Evolutionary conservation across 75 land plant genomes (phyloP), one percentile per base, ranked within the genome.

Genomic region (Pinus tabuliformis): DNA sequence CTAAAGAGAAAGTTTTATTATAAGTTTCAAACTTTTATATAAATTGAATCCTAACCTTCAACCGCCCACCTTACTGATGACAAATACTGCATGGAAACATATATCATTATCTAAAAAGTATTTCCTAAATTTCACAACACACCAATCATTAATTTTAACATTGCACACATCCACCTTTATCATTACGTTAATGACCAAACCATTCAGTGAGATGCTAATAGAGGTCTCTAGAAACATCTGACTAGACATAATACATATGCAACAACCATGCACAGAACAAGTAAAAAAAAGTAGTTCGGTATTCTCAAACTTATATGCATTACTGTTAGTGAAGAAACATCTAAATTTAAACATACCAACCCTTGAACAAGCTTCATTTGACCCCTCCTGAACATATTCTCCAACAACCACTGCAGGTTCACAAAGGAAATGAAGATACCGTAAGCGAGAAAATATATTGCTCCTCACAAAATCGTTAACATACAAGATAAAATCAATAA

Each of bases 351-450:
- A 64, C 89, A 62, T 86, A 93, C 98, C 96, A 93, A 80, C 83
- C 92, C 94, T 74, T 80, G 86, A 30, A 95, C 76, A n/a, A 83
- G 85, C 76, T 81, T 75, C 22, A 74, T 30, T 58, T 91, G 94
- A 54, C 93, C 98, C 64, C 88, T 82, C 79, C 85, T 84, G 77
- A 84, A 86, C 45, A 79, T 82, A 37, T 90, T 85, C 68, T 92
- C 90, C 60, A 94, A 77, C 65, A 89, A 74, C 95, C 98, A 95
- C 95, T 91, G 80, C 60, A 81, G 57, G 21, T 68, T 36, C 36
- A 20, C 13, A 62, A 68, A 22, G 1, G 11, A 68, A 68, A 65
- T 37, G n/a, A 8, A 39, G 9, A 6, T 66, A 39, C 1, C n/a
- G 14, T 33, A 3, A 42, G 45, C 4, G 11, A 42, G 52, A 68